Conservation (phyloP, 306 rosid genomes). For the Dalbergia cochinchinensis region DNA sequence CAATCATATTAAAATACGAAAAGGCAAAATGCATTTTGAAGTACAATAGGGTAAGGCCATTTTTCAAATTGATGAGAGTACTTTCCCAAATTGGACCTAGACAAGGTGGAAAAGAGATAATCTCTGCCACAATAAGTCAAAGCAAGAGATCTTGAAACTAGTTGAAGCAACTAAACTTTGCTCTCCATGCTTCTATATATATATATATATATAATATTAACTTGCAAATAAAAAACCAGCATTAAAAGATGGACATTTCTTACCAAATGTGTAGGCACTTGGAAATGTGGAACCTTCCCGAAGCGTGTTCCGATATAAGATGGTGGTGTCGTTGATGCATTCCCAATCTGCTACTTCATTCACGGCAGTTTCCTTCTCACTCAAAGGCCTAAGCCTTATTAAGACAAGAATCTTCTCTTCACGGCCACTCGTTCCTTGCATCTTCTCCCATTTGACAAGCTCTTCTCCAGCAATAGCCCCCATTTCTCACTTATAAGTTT, state of each 20-base stretch:
- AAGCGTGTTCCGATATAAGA: slow-evolving; percentile 83
- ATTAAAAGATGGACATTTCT: slow-evolving; percentile 40
- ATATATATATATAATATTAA: background rate
- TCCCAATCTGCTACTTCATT: slow-evolving; percentile 91
- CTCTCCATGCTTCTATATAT: background rate
- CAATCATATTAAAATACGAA: background rate
- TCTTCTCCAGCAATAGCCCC: slow-evolving; percentile 80
- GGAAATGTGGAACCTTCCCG: slow-evolving; percentile 97
- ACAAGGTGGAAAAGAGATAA: background rate
- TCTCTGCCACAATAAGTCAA: background rate
- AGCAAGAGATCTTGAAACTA: background rate
- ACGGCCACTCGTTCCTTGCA: slow-evolving; percentile 63
- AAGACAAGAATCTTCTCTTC: slow-evolving; percentile 91
- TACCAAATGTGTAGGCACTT: slow-evolving; percentile 86
- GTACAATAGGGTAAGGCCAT: background rate
- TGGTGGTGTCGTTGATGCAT: slow-evolving; percentile 89
- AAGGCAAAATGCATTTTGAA: slow-evolving; percentile 6
- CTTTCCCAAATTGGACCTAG: background rate
- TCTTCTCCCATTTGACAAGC: slow-evolving; percentile 83
- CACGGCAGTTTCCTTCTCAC: slow-evolving; percentile 71
- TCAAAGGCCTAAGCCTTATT: slow-evolving; percentile 88
- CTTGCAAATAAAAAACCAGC: slow-evolving; percentile 14
- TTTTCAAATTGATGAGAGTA: background rate
- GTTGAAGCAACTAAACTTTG: slow-evolving; percentile 6
- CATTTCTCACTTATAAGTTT: slow-evolving; percentile 61